Base-by-base conservation (phyloP, 1,284 basidiomycete species). In the Ceratobasidium sp. region DNA sequence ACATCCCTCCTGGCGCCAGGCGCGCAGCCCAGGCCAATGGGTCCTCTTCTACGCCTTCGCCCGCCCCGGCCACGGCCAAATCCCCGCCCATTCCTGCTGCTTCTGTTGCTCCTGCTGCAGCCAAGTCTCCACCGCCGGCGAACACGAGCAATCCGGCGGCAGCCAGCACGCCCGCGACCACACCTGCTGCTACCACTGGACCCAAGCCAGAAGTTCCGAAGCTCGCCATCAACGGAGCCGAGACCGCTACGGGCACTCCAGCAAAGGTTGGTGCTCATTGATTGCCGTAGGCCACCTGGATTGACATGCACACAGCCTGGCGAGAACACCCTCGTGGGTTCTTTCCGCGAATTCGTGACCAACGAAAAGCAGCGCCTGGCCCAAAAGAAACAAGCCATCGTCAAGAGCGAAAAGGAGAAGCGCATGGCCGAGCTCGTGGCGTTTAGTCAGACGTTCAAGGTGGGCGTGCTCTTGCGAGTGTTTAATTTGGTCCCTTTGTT, bases 401-500 rank as follows among this genome's bases (percentile, higher is more conserved):
- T 91, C 74, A 97, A 96, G 87, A 93, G 88, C 80, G 97, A 98
- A 81, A 95, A 95, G 89, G 94, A 96, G 81, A 94, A 92, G 80
- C 89, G 92, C 72, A 89, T 98, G 84, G 92, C 95, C 13, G 96
- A 98, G 65, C 85, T 98, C 64, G 88, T 95, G 81, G 92, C 92
- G 82, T 99, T 98, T 84, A 94, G 94, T 78, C 88, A 93, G 81
- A 92, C 84, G 77, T 99, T 99, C 89, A 98, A 97, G 88, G 93
- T 94, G 56, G 59, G 85, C 75, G 56, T 77, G 59, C 76, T 46
- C 68, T 74, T 39, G 61, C 39, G 41, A n/a, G n/a, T 68, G 46
- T 51, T 61, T 75, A 72, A 62, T 71, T 74, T 46, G 41, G 61
- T 24, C n/a, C 37, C 31, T 34, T 24, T 82, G 41, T 58, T 74